Evolutionary conservation across 2,329 filamentous ascomycete species (phyloP).

Genomic region (Talaromyces pinophilus): DNA sequence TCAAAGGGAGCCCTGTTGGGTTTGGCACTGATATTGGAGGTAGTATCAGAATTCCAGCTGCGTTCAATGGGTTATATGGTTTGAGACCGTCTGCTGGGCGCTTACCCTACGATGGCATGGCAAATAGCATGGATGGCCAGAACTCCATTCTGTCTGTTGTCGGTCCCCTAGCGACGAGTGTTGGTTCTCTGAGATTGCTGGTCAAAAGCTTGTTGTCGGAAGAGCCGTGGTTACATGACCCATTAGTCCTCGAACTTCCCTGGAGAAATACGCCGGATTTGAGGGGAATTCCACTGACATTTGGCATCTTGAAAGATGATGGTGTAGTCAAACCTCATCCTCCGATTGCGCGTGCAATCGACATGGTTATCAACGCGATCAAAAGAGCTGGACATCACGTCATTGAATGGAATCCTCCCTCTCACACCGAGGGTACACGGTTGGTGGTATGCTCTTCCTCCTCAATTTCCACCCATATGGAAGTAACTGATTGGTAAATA

Average conservation of each 20-base stretch:
- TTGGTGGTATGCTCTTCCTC: constrained; percentile 1
- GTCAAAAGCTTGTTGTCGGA: constrained; percentile 40
- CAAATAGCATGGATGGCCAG: constrained; percentile 37
- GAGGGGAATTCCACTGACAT: constrained; percentile 13
- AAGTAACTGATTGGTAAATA: neutral
- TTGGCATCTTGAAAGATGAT: constrained; percentile 21
- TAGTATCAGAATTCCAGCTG: constrained; percentile 31
- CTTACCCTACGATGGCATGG: constrained; percentile 27
- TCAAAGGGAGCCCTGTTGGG: constrained; percentile 62
- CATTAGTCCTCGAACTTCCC: constrained; percentile 55
- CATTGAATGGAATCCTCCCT: constrained; percentile 20
- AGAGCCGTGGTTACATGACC: constrained; percentile 56
- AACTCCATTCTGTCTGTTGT: constrained; percentile 38
- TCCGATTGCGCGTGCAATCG: constrained; percentile 9
- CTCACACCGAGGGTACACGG: constrained; percentile 34
- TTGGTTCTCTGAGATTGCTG: constrained; percentile 28
- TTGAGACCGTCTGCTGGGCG: constrained; percentile 29
- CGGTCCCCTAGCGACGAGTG: constrained; percentile 34
- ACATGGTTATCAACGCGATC: constrained; percentile 29
- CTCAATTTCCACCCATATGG: neutral
- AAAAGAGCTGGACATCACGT: constrained; percentile 15
- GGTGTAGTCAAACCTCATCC: constrained; percentile 19
- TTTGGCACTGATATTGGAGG: constrained; percentile 24
- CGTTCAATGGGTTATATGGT: constrained; percentile 31
- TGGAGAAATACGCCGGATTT: constrained; percentile 45